These are phyloP conservation scores for Cenchrus purpureus DNA, from an alignment of 176 grass and related monocot species.

Conservation along the genomic window DNA sequence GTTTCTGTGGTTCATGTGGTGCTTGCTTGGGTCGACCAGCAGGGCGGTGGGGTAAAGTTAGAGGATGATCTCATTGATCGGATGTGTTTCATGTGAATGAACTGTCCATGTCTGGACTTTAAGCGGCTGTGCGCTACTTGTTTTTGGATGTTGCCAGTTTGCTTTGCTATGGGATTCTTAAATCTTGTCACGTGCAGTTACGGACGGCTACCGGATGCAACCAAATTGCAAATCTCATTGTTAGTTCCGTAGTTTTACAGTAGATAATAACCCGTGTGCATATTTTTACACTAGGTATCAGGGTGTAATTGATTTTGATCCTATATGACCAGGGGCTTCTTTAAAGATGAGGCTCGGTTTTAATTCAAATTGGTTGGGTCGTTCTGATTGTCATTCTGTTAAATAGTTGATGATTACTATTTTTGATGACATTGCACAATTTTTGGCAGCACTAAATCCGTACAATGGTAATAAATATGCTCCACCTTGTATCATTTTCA, in stretches of 20 bases:
- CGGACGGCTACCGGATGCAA: conserved; percentile 2
- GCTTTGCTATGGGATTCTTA: neutral
- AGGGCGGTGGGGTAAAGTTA: neutral
- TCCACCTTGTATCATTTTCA: neutral
- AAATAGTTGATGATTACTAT: neutral
- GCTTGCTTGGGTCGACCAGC: neutral
- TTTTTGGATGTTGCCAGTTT: neutral
- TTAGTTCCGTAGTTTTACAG: neutral
- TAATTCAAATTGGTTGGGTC: neutral
- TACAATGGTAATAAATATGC: neutral
- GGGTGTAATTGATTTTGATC: neutral
- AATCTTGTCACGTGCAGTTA: conserved; percentile 29
- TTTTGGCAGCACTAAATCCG: neutral
- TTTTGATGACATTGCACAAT: neutral
- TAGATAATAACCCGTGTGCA: neutral
- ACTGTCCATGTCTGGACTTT: neutral
- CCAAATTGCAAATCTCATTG: neutral
- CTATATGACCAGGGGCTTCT: neutral
- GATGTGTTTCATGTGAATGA: conserved; percentile 7
- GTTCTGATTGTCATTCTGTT: neutral
- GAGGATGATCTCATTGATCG: neutral
- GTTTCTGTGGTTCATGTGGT: neutral
- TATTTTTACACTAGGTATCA: neutral
- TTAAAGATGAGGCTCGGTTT: neutral
- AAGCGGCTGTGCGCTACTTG: too few species aligned